Evolutionary conservation across 352 stramenopile genomes (phyloP).

Genomic region (Phytophthora pisi): DNA sequence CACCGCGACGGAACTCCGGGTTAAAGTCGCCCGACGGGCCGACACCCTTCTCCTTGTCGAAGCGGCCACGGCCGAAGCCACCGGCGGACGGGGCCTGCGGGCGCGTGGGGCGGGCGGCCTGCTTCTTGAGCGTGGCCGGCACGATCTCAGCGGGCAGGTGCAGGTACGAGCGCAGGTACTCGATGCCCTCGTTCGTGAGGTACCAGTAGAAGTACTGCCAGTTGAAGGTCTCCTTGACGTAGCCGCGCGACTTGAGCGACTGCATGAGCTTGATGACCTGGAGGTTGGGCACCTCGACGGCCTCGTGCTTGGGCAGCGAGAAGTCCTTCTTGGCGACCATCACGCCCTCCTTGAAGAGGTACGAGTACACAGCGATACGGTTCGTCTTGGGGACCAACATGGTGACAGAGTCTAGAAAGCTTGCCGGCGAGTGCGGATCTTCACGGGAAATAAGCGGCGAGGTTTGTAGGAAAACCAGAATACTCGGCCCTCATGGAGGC

Average conservation of each 20-base stretch:
- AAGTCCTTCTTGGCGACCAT: conserved; percentile 93
- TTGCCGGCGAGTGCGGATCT: conserved; percentile 92
- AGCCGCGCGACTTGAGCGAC: conserved; percentile 97
- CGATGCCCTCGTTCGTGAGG: conserved; percentile 98
- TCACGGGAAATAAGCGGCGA: conserved; percentile 65
- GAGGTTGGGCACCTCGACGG: conserved; percentile 98
- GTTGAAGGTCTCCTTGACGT: conserved; percentile 99
- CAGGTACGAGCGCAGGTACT: conserved; percentile 99
- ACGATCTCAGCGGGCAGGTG: conserved; percentile 99
- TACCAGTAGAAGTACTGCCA: conserved; percentile 99
- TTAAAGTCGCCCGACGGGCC: conserved; percentile 89
- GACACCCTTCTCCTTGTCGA: conserved; percentile 91
- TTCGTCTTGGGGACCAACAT: conserved; percentile 98
- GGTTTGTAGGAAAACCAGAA: conserved; percentile 62
- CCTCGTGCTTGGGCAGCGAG: conserved; percentile 91
- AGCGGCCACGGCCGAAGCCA: conserved; percentile 84
- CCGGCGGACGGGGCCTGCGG: conserved; percentile 75
- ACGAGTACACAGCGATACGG: conserved; percentile 98
- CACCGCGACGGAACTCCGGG: conserved; percentile 85
- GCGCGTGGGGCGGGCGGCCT: conserved; percentile 81
- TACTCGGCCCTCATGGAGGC: conserved; percentile 16
- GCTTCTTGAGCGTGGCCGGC: conserved; percentile 98
- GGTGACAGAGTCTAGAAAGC: conserved; percentile 77
- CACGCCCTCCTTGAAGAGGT: conserved; percentile 96
- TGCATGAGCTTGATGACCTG: conserved; percentile 99